Percentiles rank a stretch among this genome's conserved stretches.
These are phyloP conservation scores for Ceratocystis papillata DNA, from an alignment of 2,329 filamentous ascomycete genomes.

Conservation along the genomic window DNA sequence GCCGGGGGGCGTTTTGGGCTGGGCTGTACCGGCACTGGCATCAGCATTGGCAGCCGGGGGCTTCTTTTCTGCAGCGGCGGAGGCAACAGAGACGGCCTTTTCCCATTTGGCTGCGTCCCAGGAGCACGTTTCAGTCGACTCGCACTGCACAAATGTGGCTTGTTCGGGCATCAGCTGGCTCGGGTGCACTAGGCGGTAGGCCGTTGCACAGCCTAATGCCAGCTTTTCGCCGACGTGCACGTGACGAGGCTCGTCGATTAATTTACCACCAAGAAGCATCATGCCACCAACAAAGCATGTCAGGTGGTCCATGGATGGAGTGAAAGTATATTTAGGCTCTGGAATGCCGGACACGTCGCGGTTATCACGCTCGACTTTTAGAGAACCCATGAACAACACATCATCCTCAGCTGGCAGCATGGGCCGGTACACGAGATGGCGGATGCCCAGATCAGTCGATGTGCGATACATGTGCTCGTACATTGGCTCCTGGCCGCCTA, in stretches of 20 bases:
- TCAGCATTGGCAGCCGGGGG: neutral
- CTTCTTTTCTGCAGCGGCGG: neutral
- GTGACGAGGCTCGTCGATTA: conserved; percentile 45
- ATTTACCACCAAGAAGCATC: conserved; percentile 50
- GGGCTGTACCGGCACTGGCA: neutral
- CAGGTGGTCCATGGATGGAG: conserved; percentile 43
- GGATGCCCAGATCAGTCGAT: conserved; percentile 47
- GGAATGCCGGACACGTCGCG: neutral
- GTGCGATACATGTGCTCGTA: conserved; percentile 35
- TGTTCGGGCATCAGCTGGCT: conserved; percentile 53
- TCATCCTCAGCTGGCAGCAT: conserved; percentile 48
- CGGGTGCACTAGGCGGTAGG: conserved; percentile 46
- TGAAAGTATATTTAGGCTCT: conserved; percentile 27
- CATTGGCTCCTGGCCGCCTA: conserved; percentile 44
- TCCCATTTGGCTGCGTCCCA: conserved; percentile 31
- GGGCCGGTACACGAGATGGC: conserved; percentile 56
- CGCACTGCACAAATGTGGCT: conserved; percentile 40
- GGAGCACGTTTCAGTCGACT: conserved; percentile 29
- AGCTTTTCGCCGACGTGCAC: conserved; percentile 48
- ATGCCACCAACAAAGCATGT: conserved; percentile 57
- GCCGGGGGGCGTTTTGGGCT: conserved; percentile 38
- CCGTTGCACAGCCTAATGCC: conserved; percentile 53
- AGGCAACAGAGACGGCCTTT: conserved; percentile 29
- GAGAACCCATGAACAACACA: conserved; percentile 52
- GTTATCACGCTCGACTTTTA: conserved; percentile 28